Evolutionary conservation across 495 filamentous ascomycete genomes (phyloP), one percentile per base, ranked within the genome.

Genomic region (Podospora didyma): DNA sequence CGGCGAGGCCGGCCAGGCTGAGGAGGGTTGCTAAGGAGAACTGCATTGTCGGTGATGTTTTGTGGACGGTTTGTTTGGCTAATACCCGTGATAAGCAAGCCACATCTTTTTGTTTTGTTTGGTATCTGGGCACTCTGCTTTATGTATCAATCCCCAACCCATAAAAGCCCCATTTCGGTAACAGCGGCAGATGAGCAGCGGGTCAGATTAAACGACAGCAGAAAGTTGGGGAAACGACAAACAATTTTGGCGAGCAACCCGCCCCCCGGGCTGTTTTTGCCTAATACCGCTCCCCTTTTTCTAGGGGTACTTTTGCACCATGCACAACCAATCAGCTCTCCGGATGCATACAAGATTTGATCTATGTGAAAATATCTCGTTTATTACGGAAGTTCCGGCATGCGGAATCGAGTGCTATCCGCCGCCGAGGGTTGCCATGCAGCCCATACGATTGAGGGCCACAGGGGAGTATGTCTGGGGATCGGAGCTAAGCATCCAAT

Each of bases 1-100:
- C 64, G 59, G 77, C 65, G n/a, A 86, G 65, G 62, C 73, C 69
- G 51, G 78, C 75, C 42, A 85, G 63, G 58, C 68, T 22, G 54
- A 69, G 19, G 34, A 72, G 28, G 16, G 56, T 51, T 7, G 44
- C 28, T 9, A 44, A 49, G 12, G 58, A 46, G 56, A 62, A 26
- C 35, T 60, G 58, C 59, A 64, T 60, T 35, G 45, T 58, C 1
- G n/a, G 11, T 22, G 3, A n/a, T n/a, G n/a, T n/a, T 55, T 21
- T 12, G 24, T 37, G 16, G n/a, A 35, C 11, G 21, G 46, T 10
- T 35, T 20, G 1, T 20, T n/a, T 6, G 34, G 46, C n/a, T 24
- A 26, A 28, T 24, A 17, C 7, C 23, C 20, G 14, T 24, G 11
- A 14, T 19, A 2, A 54, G 0, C 7, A 35, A 50, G n/a, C n/a